A percentile compares a stretch with the other conserved stretches of the same genome.
phyloP scores from a whole-genome alignment of 108 stramenopile species.

The Pseudonitzschia multiseries region DNA sequence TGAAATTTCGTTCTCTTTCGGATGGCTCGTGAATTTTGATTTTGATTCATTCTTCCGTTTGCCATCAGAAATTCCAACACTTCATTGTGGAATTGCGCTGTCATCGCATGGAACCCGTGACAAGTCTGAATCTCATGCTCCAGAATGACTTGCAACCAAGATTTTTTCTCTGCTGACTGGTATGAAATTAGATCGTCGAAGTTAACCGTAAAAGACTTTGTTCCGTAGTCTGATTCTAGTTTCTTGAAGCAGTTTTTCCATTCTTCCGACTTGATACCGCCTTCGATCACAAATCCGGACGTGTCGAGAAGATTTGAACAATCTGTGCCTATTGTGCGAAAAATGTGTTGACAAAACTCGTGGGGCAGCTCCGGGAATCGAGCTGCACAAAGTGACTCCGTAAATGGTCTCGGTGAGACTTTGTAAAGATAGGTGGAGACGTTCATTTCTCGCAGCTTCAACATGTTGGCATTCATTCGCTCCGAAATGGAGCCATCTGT shows the following conservation, averaged over 20 bases:
- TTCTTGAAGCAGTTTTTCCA: conserved; percentile 15
- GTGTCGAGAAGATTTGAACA: conserved; percentile 17
- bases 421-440: conserved; percentile 16
- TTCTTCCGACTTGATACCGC: conserved; percentile 4
- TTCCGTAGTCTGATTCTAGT: conserved; percentile 15
- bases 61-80: conserved; percentile 31
- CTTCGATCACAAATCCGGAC: conserved; percentile 9
- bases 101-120: conserved; percentile 37
- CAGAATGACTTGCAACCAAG: conserved; percentile 30
- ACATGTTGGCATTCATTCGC: conserved; percentile 16
- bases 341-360: conserved; percentile 14
- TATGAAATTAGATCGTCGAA: neutral
- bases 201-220: neutral
- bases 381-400: conserved; percentile 16
- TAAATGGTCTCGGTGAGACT: conserved; percentile 32
- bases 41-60: conserved; percentile 11
- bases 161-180: neutral
- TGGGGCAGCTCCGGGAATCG: conserved; percentile 28
- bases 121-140: conserved; percentile 34
- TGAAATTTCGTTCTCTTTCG: too few species aligned
- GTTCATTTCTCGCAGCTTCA: neutral
- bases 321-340: conserved; percentile 9
- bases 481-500: conserved; percentile 12
- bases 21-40: neutral
- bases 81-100: conserved; percentile 30